Base-by-base conservation (phyloP, 2,329 filamentous ascomycete genomes). In the Phoma herbarum region DNA sequence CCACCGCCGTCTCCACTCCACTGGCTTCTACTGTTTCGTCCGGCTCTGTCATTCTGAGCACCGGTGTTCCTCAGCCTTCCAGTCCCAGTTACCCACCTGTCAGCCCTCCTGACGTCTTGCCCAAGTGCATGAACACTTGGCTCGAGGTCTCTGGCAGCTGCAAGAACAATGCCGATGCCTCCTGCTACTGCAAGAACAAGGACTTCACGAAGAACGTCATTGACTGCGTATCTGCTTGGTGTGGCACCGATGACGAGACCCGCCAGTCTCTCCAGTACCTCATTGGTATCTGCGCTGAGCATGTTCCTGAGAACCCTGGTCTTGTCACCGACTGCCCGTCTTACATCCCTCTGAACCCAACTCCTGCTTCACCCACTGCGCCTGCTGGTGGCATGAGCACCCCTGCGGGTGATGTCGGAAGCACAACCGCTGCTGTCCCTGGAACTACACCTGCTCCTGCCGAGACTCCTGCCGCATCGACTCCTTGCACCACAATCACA, bases 91-190 rank as follows among this genome's bases (percentile, higher is more conserved):
- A 68, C 41, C 57, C 68, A 31, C 65, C 69, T 33, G 60, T 67
- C 29, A 66, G 67, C 52, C 66, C 87, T 80, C 92, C 93, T 57
- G 80, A 83, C 25, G 85, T 93, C 46, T 89, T 97, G 48, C 93
- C 94, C 63, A 87, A 87, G 74, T 98, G 94, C 83, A 82, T 98
- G 80, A 95, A 94, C 86, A 96, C 93, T 71, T 97, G 92, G 91
- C 80, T 96, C 41, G 63, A 72, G 72, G 85, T 86, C 75, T 80
- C 84, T 61, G 85, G 90, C 49, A 82, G 85, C 74, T 98, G 94
- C 86, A 84, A 84, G 70, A 88, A 91, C 81, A 97, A 97, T 88
- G 89, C 90, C 42, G 92, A 97, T 74, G 80, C 84, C 59, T 79
- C 81, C 66, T 98, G 94, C 87, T 97, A 91, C 89, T 98, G 94